A percentile compares a stretch with the other conserved stretches of the same genome.
phyloP scores from a whole-genome alignment of 2,329 filamentous ascomycete species.

The Cordyceps sp. region DNA sequence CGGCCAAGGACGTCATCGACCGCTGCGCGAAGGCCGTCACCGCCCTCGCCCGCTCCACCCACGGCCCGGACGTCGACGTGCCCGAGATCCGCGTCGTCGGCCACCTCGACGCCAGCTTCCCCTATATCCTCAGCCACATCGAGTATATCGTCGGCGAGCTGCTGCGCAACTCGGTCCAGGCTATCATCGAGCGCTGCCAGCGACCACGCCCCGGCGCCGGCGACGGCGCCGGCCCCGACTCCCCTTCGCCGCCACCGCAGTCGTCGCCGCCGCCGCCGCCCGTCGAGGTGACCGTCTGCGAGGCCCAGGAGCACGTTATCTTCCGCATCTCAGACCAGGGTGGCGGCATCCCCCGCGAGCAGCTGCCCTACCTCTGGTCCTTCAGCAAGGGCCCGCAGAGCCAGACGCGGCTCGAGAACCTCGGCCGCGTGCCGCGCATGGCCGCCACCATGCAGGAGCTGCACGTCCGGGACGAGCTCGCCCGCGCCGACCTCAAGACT shows the following conservation, averaged over 20 bases:
- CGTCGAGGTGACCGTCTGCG: conserved; percentile 88
- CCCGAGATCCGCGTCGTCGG: conserved; percentile 74
- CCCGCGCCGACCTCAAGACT: conserved; percentile 22
- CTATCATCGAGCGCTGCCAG: conserved; percentile 62
- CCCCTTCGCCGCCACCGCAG: too few relatives aligned
- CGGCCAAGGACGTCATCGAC: conserved; percentile 75
- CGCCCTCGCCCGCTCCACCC: conserved; percentile 57
- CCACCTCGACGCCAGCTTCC: conserved; percentile 79
- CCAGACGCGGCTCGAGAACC: conserved; percentile 62
- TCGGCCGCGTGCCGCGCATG: conserved; percentile 75
- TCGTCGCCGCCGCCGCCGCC: conserved; percentile 62
- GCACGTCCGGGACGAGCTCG: conserved; percentile 28
- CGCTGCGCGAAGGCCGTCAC: conserved; percentile 64
- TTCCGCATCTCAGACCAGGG: conserved; percentile 92
- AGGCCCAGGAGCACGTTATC: conserved; percentile 87
- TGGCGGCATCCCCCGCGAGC: conserved; percentile 73
- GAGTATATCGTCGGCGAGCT: conserved; percentile 97
- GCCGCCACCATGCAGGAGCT: conserved; percentile 88
- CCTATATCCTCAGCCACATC: conserved; percentile 88
- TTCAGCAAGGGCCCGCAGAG: conserved; percentile 86
- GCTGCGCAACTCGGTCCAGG: conserved; percentile 86
- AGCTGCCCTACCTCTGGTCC: conserved; percentile 85
- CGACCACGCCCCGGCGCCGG: conserved; percentile 24
- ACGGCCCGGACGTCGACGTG: conserved; percentile 52
- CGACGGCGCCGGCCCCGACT: too few relatives aligned